Conservation (phyloP, 2,329 filamentous ascomycete genomes). For the Pleomassaria siparia region DNA sequence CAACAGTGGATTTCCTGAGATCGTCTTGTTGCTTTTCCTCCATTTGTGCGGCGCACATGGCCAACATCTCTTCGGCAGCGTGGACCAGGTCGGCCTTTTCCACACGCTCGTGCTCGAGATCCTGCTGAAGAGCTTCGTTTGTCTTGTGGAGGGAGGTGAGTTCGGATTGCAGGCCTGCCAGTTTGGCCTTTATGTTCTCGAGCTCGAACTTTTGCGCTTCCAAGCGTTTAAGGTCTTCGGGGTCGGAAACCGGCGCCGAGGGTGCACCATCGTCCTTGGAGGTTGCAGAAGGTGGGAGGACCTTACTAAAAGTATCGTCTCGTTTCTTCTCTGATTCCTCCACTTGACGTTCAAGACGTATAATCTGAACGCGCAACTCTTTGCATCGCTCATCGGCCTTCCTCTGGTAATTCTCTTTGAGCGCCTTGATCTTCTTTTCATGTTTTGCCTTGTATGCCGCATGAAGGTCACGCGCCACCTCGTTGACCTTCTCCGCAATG, state of each 20-base stretch:
- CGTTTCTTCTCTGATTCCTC: slow-evolving; percentile 68
- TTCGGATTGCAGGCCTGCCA: slow-evolving; percentile 74
- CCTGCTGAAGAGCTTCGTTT: slow-evolving; percentile 64
- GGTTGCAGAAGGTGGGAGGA: slow-evolving; percentile 33
- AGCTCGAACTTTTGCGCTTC: slow-evolving; percentile 69
- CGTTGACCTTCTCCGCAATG: slow-evolving; percentile 86
- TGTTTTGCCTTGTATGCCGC: slow-evolving; percentile 95
- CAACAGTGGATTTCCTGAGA: slow-evolving; percentile 56
- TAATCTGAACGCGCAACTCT: slow-evolving; percentile 73
- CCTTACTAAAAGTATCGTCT: slow-evolving; percentile 66
- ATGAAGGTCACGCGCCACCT: slow-evolving; percentile 75
- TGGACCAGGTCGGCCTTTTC: slow-evolving; percentile 83
- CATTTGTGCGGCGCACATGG: slow-evolving; percentile 57
- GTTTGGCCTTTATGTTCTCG: slow-evolving; percentile 69
- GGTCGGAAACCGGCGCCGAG: slow-evolving; percentile 14
- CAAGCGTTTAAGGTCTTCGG: slow-evolving; percentile 51
- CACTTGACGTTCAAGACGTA: slow-evolving; percentile 71
- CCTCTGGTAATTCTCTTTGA: slow-evolving; percentile 79
- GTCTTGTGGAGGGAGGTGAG: slow-evolving; percentile 69
- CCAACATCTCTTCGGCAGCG: slow-evolving; percentile 82
- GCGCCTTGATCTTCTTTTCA: slow-evolving; percentile 88
- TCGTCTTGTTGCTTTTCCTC: slow-evolving; percentile 41
- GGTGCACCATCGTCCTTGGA: slow-evolving; percentile 6
- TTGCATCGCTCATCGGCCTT: slow-evolving; percentile 87
- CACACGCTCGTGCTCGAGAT: slow-evolving; percentile 73